These are phyloP conservation scores for Casuarina cunninghamiana DNA, from an alignment of 306 rosid species.

Conservation along the genomic window DNA sequence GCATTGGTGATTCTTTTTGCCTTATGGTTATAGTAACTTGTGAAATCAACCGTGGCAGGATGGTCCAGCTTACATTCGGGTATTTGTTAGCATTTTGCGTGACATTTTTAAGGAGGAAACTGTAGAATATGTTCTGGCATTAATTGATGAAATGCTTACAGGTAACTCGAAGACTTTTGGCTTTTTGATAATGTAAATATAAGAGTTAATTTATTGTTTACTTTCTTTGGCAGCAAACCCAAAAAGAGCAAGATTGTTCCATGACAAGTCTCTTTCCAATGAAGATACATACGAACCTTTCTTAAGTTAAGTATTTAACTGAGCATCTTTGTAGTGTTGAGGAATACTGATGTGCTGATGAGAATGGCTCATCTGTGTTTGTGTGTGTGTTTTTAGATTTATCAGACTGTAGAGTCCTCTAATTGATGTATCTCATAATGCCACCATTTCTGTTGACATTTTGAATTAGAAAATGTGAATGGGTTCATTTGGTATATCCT, in stretches of 20 bases:
- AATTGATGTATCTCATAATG: neutral
- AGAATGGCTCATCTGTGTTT: neutral
- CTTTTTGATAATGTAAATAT: neutral
- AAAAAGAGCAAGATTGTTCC: conserved; percentile 84
- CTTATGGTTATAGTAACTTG: conserved; percentile 23
- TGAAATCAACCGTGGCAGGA: conserved; percentile 54
- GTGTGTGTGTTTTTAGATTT: neutral
- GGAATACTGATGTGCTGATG: neutral
- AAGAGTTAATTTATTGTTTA: conserved; percentile 17
- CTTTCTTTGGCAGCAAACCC: conserved; percentile 69
- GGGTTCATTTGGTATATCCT: neutral
- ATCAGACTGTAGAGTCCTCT: neutral
- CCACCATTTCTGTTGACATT: too few relatives aligned
- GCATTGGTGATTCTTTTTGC: conserved; percentile 12
- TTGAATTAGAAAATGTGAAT: neutral
- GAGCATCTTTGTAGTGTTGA: neutral
- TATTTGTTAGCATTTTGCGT: conserved; percentile 76
- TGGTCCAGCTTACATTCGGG: conserved; percentile 86
- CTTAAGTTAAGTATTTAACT: conserved; percentile 61
- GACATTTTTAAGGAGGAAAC: conserved; percentile 94
- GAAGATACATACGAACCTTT: conserved; percentile 91
- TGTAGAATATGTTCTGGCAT: conserved; percentile 83
- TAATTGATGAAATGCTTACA: conserved; percentile 87
- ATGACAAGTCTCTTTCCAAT: conserved; percentile 66
- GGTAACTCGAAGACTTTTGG: conserved; percentile 45